Evolutionary conservation across 768 basidiomycete species (phyloP), one percentile per base, ranked within the genome.

Genomic region (Tulasnella calospora): DNA sequence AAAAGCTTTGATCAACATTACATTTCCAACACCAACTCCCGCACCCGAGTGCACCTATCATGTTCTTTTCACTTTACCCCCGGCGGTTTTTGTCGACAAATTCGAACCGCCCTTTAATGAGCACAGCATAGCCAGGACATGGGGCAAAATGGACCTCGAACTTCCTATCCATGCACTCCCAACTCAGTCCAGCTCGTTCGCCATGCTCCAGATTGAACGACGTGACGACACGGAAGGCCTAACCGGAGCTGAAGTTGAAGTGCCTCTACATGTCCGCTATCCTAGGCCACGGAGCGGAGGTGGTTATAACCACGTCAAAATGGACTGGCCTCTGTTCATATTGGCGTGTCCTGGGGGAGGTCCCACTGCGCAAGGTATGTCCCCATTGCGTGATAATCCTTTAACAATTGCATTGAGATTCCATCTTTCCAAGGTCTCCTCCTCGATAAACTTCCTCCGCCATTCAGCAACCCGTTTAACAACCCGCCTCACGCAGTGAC

Each of bases 231-330:
- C 30, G 44, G 27, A 33, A 8, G 44, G 46, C 7, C 44, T 10
- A 15, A 40, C 21, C 10, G 70, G 79, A 73, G 69, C 81, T 27
- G 61, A 79, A 0, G 74, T 87, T 33, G 83, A 85, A 33, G 78
- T 88, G 7, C 88, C 88, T 10, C 75, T 88, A 57, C 88, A 88
- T 80, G 84, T 84, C 23, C 86, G 88, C 19, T 88, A 88, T 79
- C 85, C 85, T 35, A 76, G 79, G 67, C 86, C 85, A 51, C 67
- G 74, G 33, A 46, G 41, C 30, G 77, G 71, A 33, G 77, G 73
- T 30, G 77, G 79, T 38, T 69, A 67, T 67, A 47, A 46, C 6
- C 36, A 46, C 41, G 61, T 78, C 21, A 57, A 55, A 36, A 57
- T 80, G 71, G 77, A 70, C 47, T 78, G 77, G 67, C 79, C 79